Percentiles rank a stretch among this genome's conserved stretches.
phyloP scores from a whole-genome alignment of 148 eudicot genomes.

The Heliamphora exappendiculata region DNA sequence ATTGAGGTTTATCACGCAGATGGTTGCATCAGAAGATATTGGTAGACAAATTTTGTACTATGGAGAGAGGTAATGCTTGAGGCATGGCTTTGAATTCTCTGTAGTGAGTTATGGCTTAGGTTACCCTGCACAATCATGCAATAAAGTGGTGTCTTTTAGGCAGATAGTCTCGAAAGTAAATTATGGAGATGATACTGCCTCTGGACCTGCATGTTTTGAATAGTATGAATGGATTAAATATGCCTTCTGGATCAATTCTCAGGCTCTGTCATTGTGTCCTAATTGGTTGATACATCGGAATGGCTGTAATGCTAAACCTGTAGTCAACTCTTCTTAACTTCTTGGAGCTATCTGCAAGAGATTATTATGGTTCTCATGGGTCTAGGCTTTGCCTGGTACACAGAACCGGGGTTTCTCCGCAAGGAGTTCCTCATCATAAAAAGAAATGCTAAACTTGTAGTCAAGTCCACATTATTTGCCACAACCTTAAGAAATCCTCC shows the following conservation, averaged over 20 bases:
- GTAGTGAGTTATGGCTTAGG: background rate
- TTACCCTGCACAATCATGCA: background rate
- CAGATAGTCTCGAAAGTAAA: background rate
- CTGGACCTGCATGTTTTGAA: background rate
- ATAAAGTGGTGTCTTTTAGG: background rate
- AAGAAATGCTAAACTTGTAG: background rate
- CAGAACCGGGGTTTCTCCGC: too few relatives aligned
- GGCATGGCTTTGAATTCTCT: background rate
- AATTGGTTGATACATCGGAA: too few relatives aligned
- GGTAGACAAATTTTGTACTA: slow-evolving; percentile 56
- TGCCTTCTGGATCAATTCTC: too few relatives aligned
- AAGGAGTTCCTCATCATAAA: too few relatives aligned
- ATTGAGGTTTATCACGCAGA: slow-evolving; percentile 21
- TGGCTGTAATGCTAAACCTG: too few relatives aligned
- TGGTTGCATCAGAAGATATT: slow-evolving; percentile 52
- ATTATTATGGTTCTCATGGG: too few relatives aligned
- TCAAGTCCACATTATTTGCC: background rate
- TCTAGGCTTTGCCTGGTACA: too few relatives aligned
- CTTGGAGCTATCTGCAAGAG: too few relatives aligned
- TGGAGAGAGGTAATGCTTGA: slow-evolving; percentile 44
- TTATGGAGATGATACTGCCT: background rate
- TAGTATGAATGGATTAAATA: background rate
- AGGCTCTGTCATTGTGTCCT: too few relatives aligned
- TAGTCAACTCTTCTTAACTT: too few relatives aligned
- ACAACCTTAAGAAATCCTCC: background rate